These are phyloP conservation scores for Paraphaeosphaeria minitans DNA, from an alignment of 2,329 filamentous ascomycete genomes.

Conservation along the genomic window DNA sequence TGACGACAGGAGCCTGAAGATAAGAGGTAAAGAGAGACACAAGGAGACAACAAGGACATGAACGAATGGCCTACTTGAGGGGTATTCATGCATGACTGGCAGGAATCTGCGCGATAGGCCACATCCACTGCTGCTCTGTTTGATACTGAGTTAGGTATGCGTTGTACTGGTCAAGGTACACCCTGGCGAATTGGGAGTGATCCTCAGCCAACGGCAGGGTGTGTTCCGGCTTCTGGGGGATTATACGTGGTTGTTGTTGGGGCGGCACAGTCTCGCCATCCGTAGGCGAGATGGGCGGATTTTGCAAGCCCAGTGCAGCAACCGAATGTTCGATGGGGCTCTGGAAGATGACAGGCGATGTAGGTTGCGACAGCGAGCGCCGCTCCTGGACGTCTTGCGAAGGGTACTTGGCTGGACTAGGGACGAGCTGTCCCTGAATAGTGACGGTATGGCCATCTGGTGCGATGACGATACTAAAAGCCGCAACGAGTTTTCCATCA, in stretches of 20 bases:
- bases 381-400: conserved; percentile 10
- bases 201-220: background rate
- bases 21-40: background rate
- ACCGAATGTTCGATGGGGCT: conserved; percentile 1
- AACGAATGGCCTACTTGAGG: background rate
- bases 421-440: conserved; percentile 19
- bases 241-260: background rate
- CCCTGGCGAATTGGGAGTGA: background rate
- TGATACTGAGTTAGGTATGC: background rate
- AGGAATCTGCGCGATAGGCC: conserved; percentile 1
- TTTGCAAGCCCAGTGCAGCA: background rate
- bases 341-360: conserved; percentile 2
- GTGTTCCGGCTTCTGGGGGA: background rate
- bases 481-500: background rate
- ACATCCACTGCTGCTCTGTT: background rate
- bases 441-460: conserved; percentile 16
- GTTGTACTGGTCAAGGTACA: background rate
- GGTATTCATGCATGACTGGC: background rate
- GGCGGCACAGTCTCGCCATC: background rate
- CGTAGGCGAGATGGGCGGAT: background rate
- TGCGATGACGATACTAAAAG: conserved; percentile 6
- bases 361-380: conserved; percentile 4
- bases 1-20: background rate
- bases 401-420: conserved; percentile 9
- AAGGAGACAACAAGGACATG: too few species aligned